Evolutionary conservation across 2,329 filamentous ascomycete genomes (phyloP).

Genomic region (Fusarium subglutinans): DNA sequence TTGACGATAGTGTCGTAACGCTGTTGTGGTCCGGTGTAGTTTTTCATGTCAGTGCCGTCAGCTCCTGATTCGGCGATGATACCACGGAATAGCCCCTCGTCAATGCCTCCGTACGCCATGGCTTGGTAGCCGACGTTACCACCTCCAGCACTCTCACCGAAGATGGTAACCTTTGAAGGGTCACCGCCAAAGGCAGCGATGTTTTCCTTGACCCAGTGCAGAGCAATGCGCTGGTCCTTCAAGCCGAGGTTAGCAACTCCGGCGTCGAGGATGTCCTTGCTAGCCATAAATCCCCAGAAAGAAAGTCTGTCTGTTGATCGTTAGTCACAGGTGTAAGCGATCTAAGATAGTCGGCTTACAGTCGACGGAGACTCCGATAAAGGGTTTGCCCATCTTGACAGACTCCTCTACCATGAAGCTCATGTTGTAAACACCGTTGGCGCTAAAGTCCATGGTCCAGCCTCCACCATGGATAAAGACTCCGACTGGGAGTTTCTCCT

Average conservation of each 20-base stretch:
- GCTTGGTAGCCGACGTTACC: conserved; percentile 60
- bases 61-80: conserved; percentile 61
- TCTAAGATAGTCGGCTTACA: background rate
- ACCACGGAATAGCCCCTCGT: conserved; percentile 64
- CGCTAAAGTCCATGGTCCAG: conserved; percentile 51
- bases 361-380: conserved; percentile 34
- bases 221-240: conserved; percentile 58
- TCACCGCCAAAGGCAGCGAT: conserved; percentile 56
- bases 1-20: conserved; percentile 37
- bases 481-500: conserved; percentile 36
- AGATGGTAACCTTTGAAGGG: conserved; percentile 57
- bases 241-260: conserved; percentile 57
- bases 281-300: conserved; percentile 58
- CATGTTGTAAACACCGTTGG: conserved; percentile 66
- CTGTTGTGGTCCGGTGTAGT: conserved; percentile 11
- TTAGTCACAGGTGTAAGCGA: rapidly evolving
- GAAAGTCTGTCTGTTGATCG: conserved; percentile 26
- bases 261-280: conserved; percentile 50
- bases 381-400: conserved; percentile 36
- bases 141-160: conserved; percentile 56
- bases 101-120: conserved; percentile 60
- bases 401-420: conserved; percentile 63
- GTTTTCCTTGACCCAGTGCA: conserved; percentile 61
- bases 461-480: conserved; percentile 51
- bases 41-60: conserved; percentile 42